Evolutionary conservation across 2,329 filamentous ascomycete genomes (phyloP).

Genomic region (Acarospora socialis): DNA sequence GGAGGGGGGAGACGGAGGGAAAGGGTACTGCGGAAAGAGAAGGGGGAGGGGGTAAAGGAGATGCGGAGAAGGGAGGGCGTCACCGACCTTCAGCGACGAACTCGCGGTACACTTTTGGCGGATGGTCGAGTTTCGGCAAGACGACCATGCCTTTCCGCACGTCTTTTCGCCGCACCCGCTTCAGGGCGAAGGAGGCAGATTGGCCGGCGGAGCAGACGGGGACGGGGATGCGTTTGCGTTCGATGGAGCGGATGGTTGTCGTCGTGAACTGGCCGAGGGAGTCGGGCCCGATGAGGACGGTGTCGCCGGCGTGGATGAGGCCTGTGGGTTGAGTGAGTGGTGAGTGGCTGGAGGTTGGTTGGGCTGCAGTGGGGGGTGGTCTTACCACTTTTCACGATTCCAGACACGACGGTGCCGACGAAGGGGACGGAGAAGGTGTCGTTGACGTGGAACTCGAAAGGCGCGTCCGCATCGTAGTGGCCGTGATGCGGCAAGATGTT

Average conservation of each 20-base stretch:
- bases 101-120: conserved; percentile 59
- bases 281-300: conserved; percentile 78
- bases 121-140: conserved; percentile 63
- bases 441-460: conserved; percentile 91
- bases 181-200: conserved; percentile 80
- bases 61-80: conserved; percentile 2
- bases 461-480: conserved; percentile 73
- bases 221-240: conserved; percentile 81
- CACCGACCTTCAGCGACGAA: conserved; percentile 60
- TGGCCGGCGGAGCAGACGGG: conserved; percentile 82
- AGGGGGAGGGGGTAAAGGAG: too few relatives aligned
- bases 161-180: conserved; percentile 75
- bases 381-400: conserved; percentile 58
- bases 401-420: conserved; percentile 89
- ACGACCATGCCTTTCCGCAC: conserved; percentile 98
- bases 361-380: too few relatives aligned
- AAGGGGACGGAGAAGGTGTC: conserved; percentile 97
- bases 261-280: conserved; percentile 76
- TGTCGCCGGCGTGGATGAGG: conserved; percentile 80
- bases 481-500: conserved; percentile 93
- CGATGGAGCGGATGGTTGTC: conserved; percentile 81
- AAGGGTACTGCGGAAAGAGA: too few relatives aligned
- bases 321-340: conserved; percentile 32
- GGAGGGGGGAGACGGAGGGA: too few relatives aligned
- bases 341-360: too few relatives aligned